Evolutionary conservation across 2,329 filamentous ascomycete genomes (phyloP).

Genomic region (Xylariaceae sp.): DNA sequence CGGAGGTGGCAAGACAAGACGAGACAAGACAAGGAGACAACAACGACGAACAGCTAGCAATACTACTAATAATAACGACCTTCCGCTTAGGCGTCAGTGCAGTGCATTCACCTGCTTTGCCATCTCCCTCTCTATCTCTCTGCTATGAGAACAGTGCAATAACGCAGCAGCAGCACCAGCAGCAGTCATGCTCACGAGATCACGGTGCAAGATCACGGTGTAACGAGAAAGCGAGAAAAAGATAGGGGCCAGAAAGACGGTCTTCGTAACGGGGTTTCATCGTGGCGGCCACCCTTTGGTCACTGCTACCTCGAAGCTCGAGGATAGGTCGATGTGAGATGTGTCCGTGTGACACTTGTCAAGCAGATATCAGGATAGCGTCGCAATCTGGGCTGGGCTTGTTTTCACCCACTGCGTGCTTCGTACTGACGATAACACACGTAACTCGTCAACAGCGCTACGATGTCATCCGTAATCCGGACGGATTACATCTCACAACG

Average conservation of each 20-base stretch:
- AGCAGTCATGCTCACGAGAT: no score
- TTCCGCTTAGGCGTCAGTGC: slow-evolving; percentile 12
- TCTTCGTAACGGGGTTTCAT: slow-evolving; percentile 4
- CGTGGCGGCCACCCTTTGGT: slow-evolving; percentile 7
- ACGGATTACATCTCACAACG: no score
- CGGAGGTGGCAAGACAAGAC: slow-evolving; percentile 4
- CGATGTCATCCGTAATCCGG: neutral
- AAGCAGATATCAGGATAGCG: neutral
- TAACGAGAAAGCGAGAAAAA: neutral
- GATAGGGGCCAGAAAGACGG: neutral
- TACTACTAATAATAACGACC: neutral
- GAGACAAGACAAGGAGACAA: neutral
- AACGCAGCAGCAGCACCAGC: neutral
- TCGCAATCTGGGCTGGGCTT: neutral
- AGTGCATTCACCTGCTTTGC: neutral
- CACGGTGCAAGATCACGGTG: neutral
- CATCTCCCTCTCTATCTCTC: neutral
- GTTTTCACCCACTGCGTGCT: neutral
- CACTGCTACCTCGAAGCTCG: neutral
- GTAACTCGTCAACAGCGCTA: neutral
- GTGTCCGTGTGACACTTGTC: neutral
- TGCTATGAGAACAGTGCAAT: neutral
- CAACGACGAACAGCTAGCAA: neutral
- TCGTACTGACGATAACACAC: neutral
- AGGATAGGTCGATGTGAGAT: neutral